Evolutionary conservation across 306 rosid genomes (phyloP), one percentile per base, ranked within the genome.

Genomic region (Prunus mongolica): DNA sequence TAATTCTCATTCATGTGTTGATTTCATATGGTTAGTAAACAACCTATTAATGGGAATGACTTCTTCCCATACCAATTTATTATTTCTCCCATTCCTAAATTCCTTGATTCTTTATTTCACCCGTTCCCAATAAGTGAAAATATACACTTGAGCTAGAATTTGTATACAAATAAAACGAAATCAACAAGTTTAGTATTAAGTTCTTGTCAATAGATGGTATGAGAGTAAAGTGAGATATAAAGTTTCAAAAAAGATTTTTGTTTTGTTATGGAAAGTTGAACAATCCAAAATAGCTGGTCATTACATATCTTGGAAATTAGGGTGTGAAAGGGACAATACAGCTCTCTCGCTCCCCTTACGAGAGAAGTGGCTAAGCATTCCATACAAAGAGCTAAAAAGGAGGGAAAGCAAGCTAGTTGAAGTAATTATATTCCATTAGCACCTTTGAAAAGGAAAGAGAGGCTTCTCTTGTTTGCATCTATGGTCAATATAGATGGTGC

Each of bases 391-490:
- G 47, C 75, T 24, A 74, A 72, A 81, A 79, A 68, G 57, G 65
- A 63, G 65, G 65, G 64, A 52, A 54, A 79, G 65, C 49, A 12
- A 56, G 67, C 22, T 72, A 46, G 69, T 62, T 69, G 86, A 78
- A 82, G 82, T 70, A 76, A 80, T 75, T 76, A 81, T 73, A 80
- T 84, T 86, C 68, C 76, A 76, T 78, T 78, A 77, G 82, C 89
- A 84, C 76, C 73, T 71, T 87, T 87, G 85, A 83, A 38, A 89
- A 78, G 65, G 82, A 68, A 77, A 83, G 81, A 63, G 75, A 78
- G 82, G 80, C 82, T 84, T 84, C 83, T 79, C 57, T 87, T 84
- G 86, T 84, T 85, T 87, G 78, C 78, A 74, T 85, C 81, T 64
- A 67, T 80, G 81, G 86, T 80, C 82, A 82, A 51, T 34, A 49